Evolutionary conservation across 768 basidiomycete genomes (phyloP), one percentile per base, ranked within the genome.

Genomic region (Sistotremastrum niveocremeum): DNA sequence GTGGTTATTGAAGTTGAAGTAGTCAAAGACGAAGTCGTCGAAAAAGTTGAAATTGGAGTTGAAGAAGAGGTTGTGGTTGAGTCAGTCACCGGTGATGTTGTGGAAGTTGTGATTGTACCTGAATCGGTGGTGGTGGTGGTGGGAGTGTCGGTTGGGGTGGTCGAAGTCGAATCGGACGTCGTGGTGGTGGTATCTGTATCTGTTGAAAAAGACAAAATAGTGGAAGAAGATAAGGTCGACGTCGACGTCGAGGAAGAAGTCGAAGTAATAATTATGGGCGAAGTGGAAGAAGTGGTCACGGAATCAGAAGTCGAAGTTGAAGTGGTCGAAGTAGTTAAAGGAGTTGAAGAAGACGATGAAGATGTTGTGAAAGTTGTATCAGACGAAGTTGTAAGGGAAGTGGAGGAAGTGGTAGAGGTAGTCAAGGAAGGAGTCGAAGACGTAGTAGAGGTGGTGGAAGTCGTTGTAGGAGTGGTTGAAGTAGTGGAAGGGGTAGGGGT

Each of bases 1-100:
- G 48, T 48, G n/a, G 37, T 36, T 30, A 42, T 42, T 34, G 49
- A 28, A n/a, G 48, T 39, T 4, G 46, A 37, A 46, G 35, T 6
- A 7, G 46, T 11, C 10, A 4, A 6, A 46, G 42, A 20, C 42
- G 48, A 46, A 12, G 37, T 36, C 30, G 44, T 42, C 35, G 49
- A 28, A n/a, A 46, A 49, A 5, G 46, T 9, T n/a, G 35, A 5
- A 7, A 42, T 11, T 10, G 4, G 1, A 46, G 10, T 32, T 10
- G 42, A 46, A 47, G 44, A n/a, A 20, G 42, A 46, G 20, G 20
- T 20, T 20, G 20, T 20, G 20, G 20, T 20, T 20, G 20, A 20
- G 20, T 20, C 20, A 20, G 20, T 20, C 20, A 20, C 20, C 20
- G 20, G 2, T 20, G 20, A 20, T 20, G 20, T 20, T 20, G 20